Conservation (phyloP, 2,329 filamentous ascomycete genomes). For the Alternaria solani region DNA sequence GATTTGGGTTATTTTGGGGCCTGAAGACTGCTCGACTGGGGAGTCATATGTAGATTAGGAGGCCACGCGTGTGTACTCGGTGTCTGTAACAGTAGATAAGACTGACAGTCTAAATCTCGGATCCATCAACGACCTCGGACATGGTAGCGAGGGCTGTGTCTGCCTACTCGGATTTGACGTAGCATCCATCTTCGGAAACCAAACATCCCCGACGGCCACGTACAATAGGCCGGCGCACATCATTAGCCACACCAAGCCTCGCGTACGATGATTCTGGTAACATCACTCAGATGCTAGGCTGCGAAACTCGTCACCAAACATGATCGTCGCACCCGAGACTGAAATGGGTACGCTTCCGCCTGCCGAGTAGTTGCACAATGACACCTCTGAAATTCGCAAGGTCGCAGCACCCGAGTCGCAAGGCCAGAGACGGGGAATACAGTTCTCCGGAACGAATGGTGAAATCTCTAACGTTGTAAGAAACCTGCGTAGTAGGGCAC, state of each 20-base stretch:
- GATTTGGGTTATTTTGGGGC: conserved; percentile 25
- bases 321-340: not conserved
- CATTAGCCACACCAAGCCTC: not conserved
- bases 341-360: not conserved
- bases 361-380: not conserved
- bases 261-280: not conserved
- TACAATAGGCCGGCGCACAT: not conserved
- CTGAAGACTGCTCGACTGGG: not conserved
- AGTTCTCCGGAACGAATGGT: not conserved
- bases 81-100: not conserved
- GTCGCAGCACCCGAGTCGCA: not conserved
- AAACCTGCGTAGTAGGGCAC: not conserved
- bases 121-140: not conserved
- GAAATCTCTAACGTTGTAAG: not conserved
- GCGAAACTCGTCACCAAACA: not conserved
- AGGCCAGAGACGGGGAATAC: not conserved
- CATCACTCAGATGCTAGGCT: not conserved
- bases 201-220: not conserved
- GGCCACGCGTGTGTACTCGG: not conserved
- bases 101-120: not conserved
- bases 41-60: not conserved
- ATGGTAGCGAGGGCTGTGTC: not conserved
- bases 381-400: not conserved
- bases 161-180: not conserved
- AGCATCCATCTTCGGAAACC: not conserved